phyloP scores from a whole-genome alignment of 306 rosid species.

The Prunus dulcis region DNA sequence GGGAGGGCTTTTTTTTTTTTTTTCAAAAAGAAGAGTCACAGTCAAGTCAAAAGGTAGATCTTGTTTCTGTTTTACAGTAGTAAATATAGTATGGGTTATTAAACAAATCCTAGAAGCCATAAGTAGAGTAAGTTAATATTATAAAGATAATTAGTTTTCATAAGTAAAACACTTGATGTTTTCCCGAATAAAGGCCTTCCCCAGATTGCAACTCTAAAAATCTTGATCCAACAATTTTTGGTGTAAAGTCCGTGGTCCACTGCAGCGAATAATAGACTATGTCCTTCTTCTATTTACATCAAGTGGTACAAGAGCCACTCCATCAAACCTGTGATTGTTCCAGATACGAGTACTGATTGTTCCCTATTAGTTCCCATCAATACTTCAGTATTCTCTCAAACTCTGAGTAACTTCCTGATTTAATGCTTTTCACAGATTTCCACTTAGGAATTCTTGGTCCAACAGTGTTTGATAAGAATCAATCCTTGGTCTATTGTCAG shows the following conservation, averaged over 20 bases:
- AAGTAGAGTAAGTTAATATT: too few species aligned
- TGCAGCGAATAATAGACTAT: background rate
- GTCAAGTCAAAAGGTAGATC: too few species aligned
- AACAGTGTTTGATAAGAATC: slow-evolving; percentile 3
- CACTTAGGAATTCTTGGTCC: background rate
- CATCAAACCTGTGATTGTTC: background rate
- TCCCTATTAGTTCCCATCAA: background rate
- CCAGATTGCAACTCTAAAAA: background rate
- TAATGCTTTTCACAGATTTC: background rate
- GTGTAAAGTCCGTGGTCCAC: background rate
- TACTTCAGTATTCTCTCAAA: background rate
- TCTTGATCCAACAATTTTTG: background rate
- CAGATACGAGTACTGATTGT: background rate
- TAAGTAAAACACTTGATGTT: background rate
- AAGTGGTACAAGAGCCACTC: background rate
- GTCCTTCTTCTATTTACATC: background rate
- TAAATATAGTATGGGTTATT: too few species aligned
- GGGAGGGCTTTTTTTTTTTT: too few species aligned
- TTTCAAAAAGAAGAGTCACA: too few species aligned
- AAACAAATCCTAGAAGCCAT: too few species aligned
- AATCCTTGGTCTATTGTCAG: background rate
- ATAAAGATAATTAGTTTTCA: background rate
- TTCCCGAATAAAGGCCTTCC: background rate
- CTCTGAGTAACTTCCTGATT: background rate
- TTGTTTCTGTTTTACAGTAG: too few species aligned